Evolutionary conservation across 495 filamentous ascomycete species (phyloP).

Genomic region (Collariella sp.): DNA sequence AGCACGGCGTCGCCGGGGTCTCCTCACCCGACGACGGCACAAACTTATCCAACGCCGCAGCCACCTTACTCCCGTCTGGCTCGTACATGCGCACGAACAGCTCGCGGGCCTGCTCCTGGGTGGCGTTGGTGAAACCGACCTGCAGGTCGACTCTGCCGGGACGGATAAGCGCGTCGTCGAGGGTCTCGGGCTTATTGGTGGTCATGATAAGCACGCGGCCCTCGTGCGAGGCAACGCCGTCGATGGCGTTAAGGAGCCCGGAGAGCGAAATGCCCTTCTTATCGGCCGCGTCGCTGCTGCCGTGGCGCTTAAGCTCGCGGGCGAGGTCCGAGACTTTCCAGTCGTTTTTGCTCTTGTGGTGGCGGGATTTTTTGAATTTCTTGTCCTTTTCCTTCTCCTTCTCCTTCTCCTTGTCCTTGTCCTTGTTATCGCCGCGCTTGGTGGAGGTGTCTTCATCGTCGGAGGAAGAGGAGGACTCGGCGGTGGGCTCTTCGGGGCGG

Average conservation of each 20-base stretch:
- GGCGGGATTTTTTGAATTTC: conserved; percentile 6
- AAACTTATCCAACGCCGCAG: background rate
- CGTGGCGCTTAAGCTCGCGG: conserved; percentile 27
- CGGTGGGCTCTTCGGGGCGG: conserved; percentile 23
- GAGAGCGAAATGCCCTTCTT: conserved; percentile 57
- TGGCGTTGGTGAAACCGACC: conserved; percentile 61
- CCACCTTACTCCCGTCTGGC: conserved; percentile 16
- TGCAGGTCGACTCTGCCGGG: conserved; percentile 69
- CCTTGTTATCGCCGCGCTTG: too few relatives aligned
- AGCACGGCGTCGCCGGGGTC: background rate
- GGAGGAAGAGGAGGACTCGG: background rate
- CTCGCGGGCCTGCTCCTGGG: conserved; percentile 50
- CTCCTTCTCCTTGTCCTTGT: background rate
- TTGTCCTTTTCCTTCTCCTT: conserved; percentile 8
- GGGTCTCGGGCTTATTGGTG: conserved; percentile 64
- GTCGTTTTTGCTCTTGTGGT: conserved; percentile 17
- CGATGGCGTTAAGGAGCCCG: conserved; percentile 73
- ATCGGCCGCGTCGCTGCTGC: conserved; percentile 13
- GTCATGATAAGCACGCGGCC: conserved; percentile 79
- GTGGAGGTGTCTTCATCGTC: background rate
- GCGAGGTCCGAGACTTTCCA: conserved; percentile 31
- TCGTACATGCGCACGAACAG: conserved; percentile 69
- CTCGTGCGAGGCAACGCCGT: conserved; percentile 75
- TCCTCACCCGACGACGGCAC: background rate
- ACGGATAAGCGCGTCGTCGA: conserved; percentile 68